phyloP scores from a whole-genome alignment of 1,284 basidiomycete genomes.

The Trichosporon inkin region DNA sequence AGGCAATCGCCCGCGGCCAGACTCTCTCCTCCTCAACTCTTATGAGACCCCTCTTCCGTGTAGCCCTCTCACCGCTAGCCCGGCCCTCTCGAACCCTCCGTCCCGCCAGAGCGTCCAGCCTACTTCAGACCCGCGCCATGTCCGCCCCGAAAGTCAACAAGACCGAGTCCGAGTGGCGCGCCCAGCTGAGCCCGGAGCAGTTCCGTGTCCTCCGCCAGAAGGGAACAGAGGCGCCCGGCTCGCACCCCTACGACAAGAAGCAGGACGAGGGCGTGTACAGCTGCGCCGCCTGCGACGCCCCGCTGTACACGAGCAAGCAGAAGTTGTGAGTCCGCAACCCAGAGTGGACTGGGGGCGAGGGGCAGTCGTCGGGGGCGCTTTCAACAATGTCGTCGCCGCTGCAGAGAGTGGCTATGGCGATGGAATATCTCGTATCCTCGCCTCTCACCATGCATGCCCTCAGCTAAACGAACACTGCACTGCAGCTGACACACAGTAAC shows the following conservation, averaged over 20 bases:
- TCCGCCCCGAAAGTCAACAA: slow-evolving; percentile 53
- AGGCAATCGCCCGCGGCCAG: not conserved
- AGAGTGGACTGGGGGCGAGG: not conserved
- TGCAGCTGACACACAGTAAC: slow-evolving; percentile 50
- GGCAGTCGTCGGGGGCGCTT: not conserved
- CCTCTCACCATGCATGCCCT: not conserved
- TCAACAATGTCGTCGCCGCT: not conserved
- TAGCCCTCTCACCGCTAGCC: not conserved
- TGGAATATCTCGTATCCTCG: not conserved
- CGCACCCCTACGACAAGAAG: slow-evolving; percentile 70
- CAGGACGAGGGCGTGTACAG: slow-evolving; percentile 63
- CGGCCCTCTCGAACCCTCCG: not conserved
- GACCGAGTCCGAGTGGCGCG: slow-evolving; percentile 79
- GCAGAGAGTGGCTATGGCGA: not conserved
- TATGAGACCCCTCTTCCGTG: not conserved
- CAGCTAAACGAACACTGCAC: not conserved
- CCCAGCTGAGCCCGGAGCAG: slow-evolving; percentile 77
- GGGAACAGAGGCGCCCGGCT: slow-evolving; percentile 75
- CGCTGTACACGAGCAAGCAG: slow-evolving; percentile 75
- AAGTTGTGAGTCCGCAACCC: slow-evolving; percentile 60
- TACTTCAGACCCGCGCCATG: slow-evolving; percentile 13
- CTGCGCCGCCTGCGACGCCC: slow-evolving; percentile 52
- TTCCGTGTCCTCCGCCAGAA: slow-evolving; percentile 81
- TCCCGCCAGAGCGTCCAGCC: not conserved
- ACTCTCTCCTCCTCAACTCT: not conserved